Conservation (phyloP, 305 asterid species). For the Andrographis paniculata region DNA sequence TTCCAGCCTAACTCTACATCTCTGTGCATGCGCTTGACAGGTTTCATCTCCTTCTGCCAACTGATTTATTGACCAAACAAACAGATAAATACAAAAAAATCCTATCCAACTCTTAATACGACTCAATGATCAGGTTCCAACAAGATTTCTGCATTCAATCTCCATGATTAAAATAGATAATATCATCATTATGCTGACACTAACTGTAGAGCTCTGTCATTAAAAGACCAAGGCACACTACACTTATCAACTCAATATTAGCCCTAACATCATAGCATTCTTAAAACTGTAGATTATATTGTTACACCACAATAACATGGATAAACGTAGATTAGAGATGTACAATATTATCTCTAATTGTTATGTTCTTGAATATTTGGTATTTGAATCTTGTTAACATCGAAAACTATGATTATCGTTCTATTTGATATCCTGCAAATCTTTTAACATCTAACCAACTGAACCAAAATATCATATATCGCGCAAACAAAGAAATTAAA, state of each 20-base stretch:
- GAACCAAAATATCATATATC: too few relatives aligned
- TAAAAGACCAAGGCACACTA: background rate
- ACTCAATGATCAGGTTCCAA: background rate
- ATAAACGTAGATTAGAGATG: background rate
- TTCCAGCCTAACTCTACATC: slow-evolving; percentile 72
- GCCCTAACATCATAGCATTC: background rate
- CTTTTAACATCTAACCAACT: too few relatives aligned
- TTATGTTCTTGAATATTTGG: too few relatives aligned
- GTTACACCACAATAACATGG: background rate
- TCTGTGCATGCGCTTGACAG: slow-evolving; percentile 83
- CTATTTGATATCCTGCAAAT: too few relatives aligned
- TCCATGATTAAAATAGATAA: background rate
- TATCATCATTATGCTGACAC: background rate
- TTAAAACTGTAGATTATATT: background rate
- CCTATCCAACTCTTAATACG: too few relatives aligned
- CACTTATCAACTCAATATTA: background rate
- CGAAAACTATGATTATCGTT: too few relatives aligned
- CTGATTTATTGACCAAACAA: slow-evolving; percentile 27
- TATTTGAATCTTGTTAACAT: too few relatives aligned
- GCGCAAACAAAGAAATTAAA: too few relatives aligned
- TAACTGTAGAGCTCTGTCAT: background rate
- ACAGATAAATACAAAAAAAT: background rate
- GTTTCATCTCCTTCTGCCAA: slow-evolving; percentile 75
- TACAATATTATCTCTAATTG: background rate
- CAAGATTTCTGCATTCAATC: background rate